phyloP scores from a whole-genome alignment of 495 filamentous ascomycete genomes.

The Hapsidospora chrysogenum region DNA sequence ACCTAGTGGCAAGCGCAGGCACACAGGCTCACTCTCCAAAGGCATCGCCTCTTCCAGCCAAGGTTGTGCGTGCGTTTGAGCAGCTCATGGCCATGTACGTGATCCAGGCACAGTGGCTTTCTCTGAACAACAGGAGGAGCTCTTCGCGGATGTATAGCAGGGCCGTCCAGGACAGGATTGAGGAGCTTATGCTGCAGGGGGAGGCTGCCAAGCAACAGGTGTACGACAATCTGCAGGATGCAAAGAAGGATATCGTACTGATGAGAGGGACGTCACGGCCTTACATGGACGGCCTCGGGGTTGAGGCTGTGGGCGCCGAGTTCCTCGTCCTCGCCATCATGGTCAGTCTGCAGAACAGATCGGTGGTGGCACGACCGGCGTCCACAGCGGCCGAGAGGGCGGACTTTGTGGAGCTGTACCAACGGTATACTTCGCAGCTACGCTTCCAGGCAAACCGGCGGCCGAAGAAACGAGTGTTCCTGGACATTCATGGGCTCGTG shows the following conservation, averaged over 20 bases:
- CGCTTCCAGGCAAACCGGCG: slow-evolving; percentile 3
- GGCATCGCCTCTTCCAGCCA: background rate
- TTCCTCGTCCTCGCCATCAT: slow-evolving; percentile 3
- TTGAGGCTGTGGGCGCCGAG: slow-evolving; percentile 1
- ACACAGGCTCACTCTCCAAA: background rate
- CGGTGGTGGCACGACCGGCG: background rate
- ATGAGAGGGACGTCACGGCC: background rate
- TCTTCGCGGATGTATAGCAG: background rate
- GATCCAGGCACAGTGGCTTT: background rate
- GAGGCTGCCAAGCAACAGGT: background rate
- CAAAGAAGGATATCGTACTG: slow-evolving; percentile 5
- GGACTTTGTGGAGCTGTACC: slow-evolving; percentile 1
- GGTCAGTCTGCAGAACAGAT: background rate
- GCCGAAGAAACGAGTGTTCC: slow-evolving; percentile 4
- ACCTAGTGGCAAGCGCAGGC: background rate
- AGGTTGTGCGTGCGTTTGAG: background rate
- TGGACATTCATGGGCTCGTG: slow-evolving; percentile 5
- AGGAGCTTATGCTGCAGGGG: background rate
- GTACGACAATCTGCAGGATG: background rate
- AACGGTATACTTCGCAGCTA: slow-evolving; percentile 1
- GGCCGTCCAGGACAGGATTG: background rate
- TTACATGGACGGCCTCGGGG: background rate
- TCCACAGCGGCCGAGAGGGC: background rate
- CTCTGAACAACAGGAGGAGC: background rate
- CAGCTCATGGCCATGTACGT: slow-evolving; percentile 1